phyloP scores from a whole-genome alignment of 306 rosid genomes.

The Rosa persica region DNA sequence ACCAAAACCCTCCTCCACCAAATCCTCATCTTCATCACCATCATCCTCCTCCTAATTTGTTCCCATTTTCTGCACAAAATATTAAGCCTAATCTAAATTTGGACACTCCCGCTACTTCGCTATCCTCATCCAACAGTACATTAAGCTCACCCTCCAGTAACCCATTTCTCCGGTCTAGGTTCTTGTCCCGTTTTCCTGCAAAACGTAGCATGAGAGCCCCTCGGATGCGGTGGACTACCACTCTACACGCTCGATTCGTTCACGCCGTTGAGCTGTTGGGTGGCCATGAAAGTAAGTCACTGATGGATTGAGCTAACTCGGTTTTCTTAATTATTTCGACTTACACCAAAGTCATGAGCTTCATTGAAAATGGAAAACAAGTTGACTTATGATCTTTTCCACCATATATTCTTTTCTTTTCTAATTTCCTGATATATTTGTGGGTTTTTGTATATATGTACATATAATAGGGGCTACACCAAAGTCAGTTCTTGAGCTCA shows the following conservation, averaged over 20 bases:
- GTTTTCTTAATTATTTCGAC: conserved; percentile 3
- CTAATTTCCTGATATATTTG: not conserved
- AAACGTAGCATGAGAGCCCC: conserved; percentile 99
- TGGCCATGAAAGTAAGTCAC: conserved; percentile 90
- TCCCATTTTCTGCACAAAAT: conserved; percentile 51
- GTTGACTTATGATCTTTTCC: conserved; percentile 20
- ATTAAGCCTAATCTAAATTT: conserved; percentile 18
- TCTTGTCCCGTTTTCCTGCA: conserved; percentile 79
- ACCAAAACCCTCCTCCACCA: conserved; percentile 60
- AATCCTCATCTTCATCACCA: not conserved
- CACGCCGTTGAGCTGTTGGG: conserved; percentile 97
- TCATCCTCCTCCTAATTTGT: conserved; percentile 22
- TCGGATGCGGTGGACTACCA: conserved; percentile 96
- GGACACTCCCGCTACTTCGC: conserved; percentile 33
- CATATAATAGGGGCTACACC: conserved; percentile 83
- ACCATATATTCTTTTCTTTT: not conserved
- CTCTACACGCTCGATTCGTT: conserved; percentile 95
- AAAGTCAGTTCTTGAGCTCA: conserved; percentile 98
- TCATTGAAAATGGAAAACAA: conserved; percentile 14
- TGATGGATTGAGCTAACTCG: not conserved
- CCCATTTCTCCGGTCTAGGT: conserved; percentile 59
- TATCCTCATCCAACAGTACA: conserved; percentile 17
- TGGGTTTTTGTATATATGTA: not conserved
- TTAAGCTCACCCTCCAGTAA: conserved; percentile 5
- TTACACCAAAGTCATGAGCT: conserved; percentile 6